A percentile compares a stretch with the other conserved stretches of the same genome.
These are phyloP conservation scores for Neurospora sp. DNA, from an alignment of 495 filamentous ascomycete genomes.

Conservation along the genomic window DNA sequence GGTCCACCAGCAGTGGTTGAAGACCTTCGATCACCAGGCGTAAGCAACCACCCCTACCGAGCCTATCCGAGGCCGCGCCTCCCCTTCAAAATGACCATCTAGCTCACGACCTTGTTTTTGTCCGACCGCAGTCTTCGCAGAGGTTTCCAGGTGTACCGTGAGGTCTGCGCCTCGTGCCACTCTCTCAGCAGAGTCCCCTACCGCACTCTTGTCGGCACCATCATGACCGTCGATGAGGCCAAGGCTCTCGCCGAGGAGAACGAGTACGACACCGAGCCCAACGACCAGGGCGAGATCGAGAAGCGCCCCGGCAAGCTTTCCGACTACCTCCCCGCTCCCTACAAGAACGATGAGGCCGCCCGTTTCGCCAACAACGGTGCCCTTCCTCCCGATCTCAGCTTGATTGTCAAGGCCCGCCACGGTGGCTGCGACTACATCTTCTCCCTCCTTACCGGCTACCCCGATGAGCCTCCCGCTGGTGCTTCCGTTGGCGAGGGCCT, in stretches of 20 bases:
- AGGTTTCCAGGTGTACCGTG: conserved; percentile 99
- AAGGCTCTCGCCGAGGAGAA: conserved; percentile 95
- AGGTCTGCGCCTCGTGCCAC: conserved; percentile 97
- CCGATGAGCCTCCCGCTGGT: conserved; percentile 89
- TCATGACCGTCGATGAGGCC: conserved; percentile 94
- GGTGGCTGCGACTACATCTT: conserved; percentile 99
- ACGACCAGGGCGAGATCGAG: conserved; percentile 94
- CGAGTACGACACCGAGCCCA: conserved; percentile 98
- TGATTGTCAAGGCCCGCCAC: conserved; percentile 96
- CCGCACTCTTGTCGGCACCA: conserved; percentile 79
- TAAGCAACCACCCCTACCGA: conserved; percentile 39
- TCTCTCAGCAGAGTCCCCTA: conserved; percentile 91
- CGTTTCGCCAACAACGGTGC: conserved; percentile 98
- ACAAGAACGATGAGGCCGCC: conserved; percentile 98
- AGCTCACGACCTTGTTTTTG: conserved; percentile 10
- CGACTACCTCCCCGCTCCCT: conserved; percentile 89
- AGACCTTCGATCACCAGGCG: conserved; percentile 95
- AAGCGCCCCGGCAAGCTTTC: conserved; percentile 97
- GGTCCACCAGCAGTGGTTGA: conserved; percentile 81
- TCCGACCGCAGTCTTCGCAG: conserved; percentile 66
- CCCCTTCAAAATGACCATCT: neutral
- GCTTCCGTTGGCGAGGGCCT: conserved; percentile 70
- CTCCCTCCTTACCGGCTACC: conserved; percentile 93
- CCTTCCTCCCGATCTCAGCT: conserved; percentile 89
- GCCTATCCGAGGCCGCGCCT: neutral